Evolutionary conservation across 2,329 filamentous ascomycete genomes (phyloP), one percentile per base, ranked within the genome.

Genomic region (Penicillium sumatraense): DNA sequence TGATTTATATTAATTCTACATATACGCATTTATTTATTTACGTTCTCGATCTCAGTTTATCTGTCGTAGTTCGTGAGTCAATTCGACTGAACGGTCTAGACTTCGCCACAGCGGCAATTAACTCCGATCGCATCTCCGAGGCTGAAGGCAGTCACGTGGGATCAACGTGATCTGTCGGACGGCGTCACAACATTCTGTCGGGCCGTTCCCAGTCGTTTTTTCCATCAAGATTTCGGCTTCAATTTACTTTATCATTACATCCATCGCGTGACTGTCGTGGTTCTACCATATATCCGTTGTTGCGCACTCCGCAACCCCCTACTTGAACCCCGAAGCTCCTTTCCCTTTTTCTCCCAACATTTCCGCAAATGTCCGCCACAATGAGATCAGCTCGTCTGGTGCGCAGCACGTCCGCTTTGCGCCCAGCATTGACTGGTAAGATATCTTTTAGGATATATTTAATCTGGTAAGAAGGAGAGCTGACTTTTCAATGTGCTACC

Each of bases 381-480:
- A 72, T 75, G 71, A 74, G 72, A 62, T 72, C 73, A 53, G 68
- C 71, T 60, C 66, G 67, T 54, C 66, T 76, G 62, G 67, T 73
- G 63, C 74, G 72, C 68, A 71, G 62, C 59, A 69, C 65, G 49
- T 60, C 68, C 56, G 64, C 66, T 33, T 63, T 70, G 56, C 68
- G 69, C 42, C 63, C 72, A 26, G 62, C 62, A 27, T 51, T 72
- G 56, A 56, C 64, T 38, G 63, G 71, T 74, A 63, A 60, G 66
- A 61, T 24, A 23, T 7, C 24, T 18, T 3, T 10, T 18, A 20
- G n/a, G n/a, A 27, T 33, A 20, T 14, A 3, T 7, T n/a, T 14
- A 11, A 44, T 14, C 6, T 11, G 10, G 13, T 31, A 36, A 26
- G 8, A 26, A n/a, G 2, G 18, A 11, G 31, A 7, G 11, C 52